These are phyloP conservation scores for Aspergillus oerlinghausenensis DNA, from an alignment of 2,329 filamentous ascomycete species.

Conservation along the genomic window DNA sequence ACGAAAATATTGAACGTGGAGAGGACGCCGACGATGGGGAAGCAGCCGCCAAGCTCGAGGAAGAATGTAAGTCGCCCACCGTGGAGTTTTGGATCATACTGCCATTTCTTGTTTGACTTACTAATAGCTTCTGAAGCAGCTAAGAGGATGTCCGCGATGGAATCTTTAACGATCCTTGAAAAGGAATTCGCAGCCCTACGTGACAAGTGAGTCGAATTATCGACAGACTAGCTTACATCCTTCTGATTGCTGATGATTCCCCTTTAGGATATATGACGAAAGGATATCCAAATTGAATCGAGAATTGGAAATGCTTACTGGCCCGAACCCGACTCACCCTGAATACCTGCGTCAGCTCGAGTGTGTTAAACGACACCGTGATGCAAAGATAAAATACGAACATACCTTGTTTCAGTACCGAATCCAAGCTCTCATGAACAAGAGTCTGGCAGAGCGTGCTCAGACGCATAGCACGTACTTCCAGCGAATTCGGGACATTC, in stretches of 20 bases:
- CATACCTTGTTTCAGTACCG: slow-evolving; percentile 70
- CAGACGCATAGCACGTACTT: slow-evolving; percentile 89
- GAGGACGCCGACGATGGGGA: slow-evolving; percentile 45
- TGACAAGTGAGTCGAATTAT: slow-evolving; percentile 46
- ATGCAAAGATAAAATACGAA: slow-evolving; percentile 74
- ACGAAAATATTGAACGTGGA: slow-evolving; percentile 42
- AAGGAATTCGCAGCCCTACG: slow-evolving; percentile 83
- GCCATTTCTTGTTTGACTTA: neutral
- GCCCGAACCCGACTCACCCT: slow-evolving; percentile 67
- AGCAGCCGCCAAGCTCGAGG: slow-evolving; percentile 46
- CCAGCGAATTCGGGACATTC: slow-evolving; percentile 75
- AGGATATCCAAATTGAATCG: slow-evolving; percentile 74
- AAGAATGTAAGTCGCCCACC: slow-evolving; percentile 44
- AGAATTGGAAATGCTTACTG: slow-evolving; percentile 57
- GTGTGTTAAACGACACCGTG: slow-evolving; percentile 74
- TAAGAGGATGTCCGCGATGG: slow-evolving; percentile 73
- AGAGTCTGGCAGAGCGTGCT: slow-evolving; percentile 73
- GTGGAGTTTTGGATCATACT: neutral
- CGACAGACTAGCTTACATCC: neutral
- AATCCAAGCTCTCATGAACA: slow-evolving; percentile 65
- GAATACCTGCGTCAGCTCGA: slow-evolving; percentile 88
- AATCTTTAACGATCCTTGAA: slow-evolving; percentile 74
- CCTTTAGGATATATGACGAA: slow-evolving; percentile 75
- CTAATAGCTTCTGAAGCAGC: slow-evolving; percentile 53
- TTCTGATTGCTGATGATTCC: slow-evolving; percentile 9